phyloP scores from a whole-genome alignment of 768 basidiomycete genomes.

The Lentinus brumalis region DNA sequence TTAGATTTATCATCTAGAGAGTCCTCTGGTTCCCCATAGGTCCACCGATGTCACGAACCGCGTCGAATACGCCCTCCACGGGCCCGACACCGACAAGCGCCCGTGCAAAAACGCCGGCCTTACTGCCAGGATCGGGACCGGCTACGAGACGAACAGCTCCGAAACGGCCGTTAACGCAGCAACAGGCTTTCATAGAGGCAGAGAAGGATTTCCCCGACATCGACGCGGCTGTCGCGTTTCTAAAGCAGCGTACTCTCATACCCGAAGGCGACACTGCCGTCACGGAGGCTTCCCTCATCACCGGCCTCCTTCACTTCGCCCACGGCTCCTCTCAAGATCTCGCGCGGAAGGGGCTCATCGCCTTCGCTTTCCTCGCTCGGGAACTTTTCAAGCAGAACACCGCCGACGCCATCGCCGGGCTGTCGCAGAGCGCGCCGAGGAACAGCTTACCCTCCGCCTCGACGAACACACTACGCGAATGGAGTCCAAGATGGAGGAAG shows the following conservation, averaged over 20 bases:
- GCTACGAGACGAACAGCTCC: too few species aligned
- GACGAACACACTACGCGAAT: conserved; percentile 7
- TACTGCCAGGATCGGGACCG: too few species aligned
- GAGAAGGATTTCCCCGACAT: not conserved
- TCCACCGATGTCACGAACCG: too few species aligned
- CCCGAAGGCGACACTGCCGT: conserved; percentile 5
- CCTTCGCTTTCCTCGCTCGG: conserved; percentile 3
- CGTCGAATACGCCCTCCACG: too few species aligned
- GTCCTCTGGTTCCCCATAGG: too few species aligned
- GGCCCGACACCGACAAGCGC: too few species aligned
- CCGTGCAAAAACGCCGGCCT: too few species aligned
- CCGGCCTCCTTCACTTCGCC: conserved; percentile 6
- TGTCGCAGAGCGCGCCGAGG: conserved; percentile 1
- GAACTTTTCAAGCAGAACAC: not conserved
- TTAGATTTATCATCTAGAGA: too few species aligned
- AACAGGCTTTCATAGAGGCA: not conserved
- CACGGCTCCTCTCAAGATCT: not conserved
- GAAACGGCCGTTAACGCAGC: too few species aligned
- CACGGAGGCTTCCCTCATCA: conserved; percentile 1
- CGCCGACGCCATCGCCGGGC: not conserved
- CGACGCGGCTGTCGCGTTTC: not conserved
- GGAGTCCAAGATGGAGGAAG: not conserved
- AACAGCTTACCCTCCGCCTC: not conserved
- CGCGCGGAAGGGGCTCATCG: not conserved
- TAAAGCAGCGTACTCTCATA: not conserved